phyloP scores from a whole-genome alignment of 768 basidiomycete genomes.

The Mycena indigotica region DNA sequence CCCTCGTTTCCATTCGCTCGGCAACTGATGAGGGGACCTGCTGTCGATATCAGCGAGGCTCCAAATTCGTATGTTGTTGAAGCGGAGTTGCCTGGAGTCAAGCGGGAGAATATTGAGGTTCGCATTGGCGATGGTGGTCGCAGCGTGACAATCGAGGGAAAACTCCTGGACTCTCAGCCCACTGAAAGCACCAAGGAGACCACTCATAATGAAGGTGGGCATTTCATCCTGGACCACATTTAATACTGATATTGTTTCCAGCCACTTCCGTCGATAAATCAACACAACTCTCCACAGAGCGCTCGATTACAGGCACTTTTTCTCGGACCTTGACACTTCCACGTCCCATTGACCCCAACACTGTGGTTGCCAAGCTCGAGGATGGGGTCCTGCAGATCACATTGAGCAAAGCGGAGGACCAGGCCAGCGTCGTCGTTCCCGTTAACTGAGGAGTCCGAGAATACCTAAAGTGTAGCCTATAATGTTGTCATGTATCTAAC shows the following conservation, averaged over 20 bases:
- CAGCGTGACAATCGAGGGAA: slow-evolving; percentile 75
- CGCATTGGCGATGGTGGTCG: slow-evolving; percentile 70
- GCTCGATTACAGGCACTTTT: slow-evolving; percentile 63
- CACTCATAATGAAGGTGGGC: too few relatives aligned
- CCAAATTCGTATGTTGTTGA: slow-evolving; percentile 68
- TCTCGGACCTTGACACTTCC: slow-evolving; percentile 75
- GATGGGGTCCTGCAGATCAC: slow-evolving; percentile 71
- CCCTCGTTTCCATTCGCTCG: slow-evolving; percentile 27
- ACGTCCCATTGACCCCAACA: slow-evolving; percentile 56
- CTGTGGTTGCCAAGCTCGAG: slow-evolving; percentile 62
- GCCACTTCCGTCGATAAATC: slow-evolving; percentile 29
- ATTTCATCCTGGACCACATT: too few relatives aligned
- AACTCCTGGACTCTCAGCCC: slow-evolving; percentile 33
- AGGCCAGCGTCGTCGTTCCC: slow-evolving; percentile 51
- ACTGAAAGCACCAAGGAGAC: slow-evolving; percentile 9
- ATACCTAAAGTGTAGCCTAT: too few relatives aligned
- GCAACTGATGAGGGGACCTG: slow-evolving; percentile 45
- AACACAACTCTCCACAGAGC: slow-evolving; percentile 60
- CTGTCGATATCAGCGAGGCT: slow-evolving; percentile 70
- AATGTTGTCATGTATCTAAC: too few relatives aligned
- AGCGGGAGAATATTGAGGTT: slow-evolving; percentile 74
- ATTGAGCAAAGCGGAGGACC: slow-evolving; percentile 63
- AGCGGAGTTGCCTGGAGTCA: slow-evolving; percentile 78
- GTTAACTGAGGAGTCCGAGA: too few relatives aligned
- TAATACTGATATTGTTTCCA: too few relatives aligned